These are phyloP conservation scores for Flueggea neowawraea DNA, from an alignment of 441 rosid genomes.

Conservation along the genomic window DNA sequence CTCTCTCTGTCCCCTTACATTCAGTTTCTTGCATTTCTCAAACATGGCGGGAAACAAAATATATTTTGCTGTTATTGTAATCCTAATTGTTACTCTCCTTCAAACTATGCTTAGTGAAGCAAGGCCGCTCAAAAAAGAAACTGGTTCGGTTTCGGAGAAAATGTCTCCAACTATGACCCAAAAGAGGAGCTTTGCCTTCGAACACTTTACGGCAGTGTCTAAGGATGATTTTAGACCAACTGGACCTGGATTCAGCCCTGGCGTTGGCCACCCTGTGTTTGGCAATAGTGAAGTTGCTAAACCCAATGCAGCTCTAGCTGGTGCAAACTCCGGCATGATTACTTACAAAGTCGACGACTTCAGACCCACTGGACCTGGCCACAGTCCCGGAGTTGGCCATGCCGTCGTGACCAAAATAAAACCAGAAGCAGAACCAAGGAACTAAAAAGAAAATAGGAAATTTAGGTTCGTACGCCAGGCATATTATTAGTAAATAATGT, in stretches of 20 bases:
- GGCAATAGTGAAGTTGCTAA: background rate
- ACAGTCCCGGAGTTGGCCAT: constrained; percentile 21
- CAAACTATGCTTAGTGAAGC: constrained; percentile 18
- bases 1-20: no score
- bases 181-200: background rate
- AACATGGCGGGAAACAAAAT: background rate
- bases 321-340: no score
- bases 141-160: background rate
- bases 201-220: background rate
- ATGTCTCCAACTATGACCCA: no score
- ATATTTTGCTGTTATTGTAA: constrained; percentile 13
- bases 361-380: background rate
- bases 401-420: background rate
- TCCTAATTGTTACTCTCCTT: constrained; percentile 13
- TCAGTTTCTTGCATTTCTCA: no score
- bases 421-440: background rate
- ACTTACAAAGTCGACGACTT: no score
- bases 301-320: background rate
- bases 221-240: constrained; percentile 33
- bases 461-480: no score
- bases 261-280: constrained; percentile 15
- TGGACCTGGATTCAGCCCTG: constrained; percentile 20
- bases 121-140: constrained; percentile 19
- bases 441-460: no score
- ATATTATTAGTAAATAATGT: no score